phyloP scores from a whole-genome alignment of 73 alveolate species.

The Paramecium biaurelia region DNA sequence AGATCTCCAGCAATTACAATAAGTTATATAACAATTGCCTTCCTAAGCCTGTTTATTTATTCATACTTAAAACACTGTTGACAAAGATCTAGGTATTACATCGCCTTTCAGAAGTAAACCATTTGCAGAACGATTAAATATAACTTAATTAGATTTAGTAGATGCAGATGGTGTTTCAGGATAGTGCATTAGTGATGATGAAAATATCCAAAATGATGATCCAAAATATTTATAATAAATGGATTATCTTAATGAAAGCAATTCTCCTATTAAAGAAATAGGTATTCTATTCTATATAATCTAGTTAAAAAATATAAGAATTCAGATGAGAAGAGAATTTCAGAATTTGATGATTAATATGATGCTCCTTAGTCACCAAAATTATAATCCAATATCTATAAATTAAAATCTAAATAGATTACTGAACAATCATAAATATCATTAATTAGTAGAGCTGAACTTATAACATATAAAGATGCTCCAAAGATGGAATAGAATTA shows the following conservation, averaged over 20 bases:
- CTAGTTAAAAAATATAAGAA: background rate
- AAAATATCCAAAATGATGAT: background rate
- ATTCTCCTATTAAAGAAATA: background rate
- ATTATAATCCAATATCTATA: background rate
- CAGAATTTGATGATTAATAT: background rate
- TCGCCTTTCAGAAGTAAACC: background rate
- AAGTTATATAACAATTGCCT: background rate
- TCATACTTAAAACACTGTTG: background rate
- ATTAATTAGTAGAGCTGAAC: slow-evolving; percentile 4
- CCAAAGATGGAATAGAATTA: background rate
- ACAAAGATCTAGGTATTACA: background rate
- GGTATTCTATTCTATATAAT: background rate
- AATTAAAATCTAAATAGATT: background rate
- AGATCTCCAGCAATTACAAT: background rate
- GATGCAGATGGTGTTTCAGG: background rate
- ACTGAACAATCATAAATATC: slow-evolving; percentile 13
- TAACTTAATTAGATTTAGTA: background rate
- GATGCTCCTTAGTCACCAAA: background rate
- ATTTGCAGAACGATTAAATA: background rate
- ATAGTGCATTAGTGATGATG: background rate
- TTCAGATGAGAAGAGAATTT: background rate
- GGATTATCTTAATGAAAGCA: background rate
- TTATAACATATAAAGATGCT: background rate
- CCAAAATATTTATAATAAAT: background rate
- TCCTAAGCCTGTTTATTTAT: background rate